Conservation (phyloP, 345 rosid genomes). For the Dovyalis caffra region DNA sequence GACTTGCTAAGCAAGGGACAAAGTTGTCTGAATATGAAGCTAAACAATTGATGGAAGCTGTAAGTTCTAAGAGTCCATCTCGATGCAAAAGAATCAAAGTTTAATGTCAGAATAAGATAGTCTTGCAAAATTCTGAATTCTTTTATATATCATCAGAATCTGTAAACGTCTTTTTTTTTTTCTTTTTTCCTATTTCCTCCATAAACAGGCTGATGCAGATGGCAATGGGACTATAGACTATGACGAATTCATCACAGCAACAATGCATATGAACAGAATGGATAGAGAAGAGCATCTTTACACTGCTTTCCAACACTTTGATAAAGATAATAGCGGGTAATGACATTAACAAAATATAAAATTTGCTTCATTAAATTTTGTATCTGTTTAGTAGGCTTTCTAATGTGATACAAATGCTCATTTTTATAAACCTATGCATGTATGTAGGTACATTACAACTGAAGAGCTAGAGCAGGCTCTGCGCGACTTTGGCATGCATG, state of each 20-base stretch:
- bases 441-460: slow-evolving; percentile 59
- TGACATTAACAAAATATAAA: not conserved
- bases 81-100: not conserved
- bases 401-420: not conserved
- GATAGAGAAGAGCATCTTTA: slow-evolving; percentile 77
- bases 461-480: slow-evolving; percentile 96
- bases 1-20: slow-evolving; percentile 93
- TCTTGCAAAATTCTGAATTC: not conserved
- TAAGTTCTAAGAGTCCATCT: slow-evolving; percentile 37
- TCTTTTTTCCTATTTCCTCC: not conserved
- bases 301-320: slow-evolving; percentile 82
- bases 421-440: not conserved
- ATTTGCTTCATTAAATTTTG: not conserved
- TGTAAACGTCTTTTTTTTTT: not conserved
- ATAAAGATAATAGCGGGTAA: slow-evolving; percentile 87
- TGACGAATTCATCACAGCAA: slow-evolving; percentile 76
- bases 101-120: not conserved
- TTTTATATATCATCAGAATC: not conserved
- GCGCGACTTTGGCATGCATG: slow-evolving; percentile 72
- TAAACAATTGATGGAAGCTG: slow-evolving; percentile 91
- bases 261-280: slow-evolving; percentile 76
- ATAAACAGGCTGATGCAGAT: slow-evolving; percentile 78
- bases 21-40: slow-evolving; percentile 81
- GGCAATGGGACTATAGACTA: slow-evolving; percentile 81
- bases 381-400: not conserved